Evolutionary conservation across 257 asterid species (phyloP).

Genomic region (Ilex asprella): DNA sequence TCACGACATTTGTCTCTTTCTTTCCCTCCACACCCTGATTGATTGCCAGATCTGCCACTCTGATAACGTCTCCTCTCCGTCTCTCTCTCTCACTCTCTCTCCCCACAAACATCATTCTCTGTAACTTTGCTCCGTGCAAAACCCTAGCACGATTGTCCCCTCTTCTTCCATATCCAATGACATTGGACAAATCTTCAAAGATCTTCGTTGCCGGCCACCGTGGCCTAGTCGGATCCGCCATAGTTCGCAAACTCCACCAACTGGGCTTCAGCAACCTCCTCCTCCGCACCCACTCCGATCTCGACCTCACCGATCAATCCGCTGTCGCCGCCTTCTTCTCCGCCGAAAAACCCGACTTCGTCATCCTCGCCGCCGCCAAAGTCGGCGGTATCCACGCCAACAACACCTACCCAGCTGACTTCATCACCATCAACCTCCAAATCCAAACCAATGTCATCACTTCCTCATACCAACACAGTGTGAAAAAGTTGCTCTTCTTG

Average conservation of each 20-base stretch:
- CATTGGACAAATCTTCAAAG: constrained; percentile 50
- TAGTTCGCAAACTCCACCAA: constrained; percentile 51
- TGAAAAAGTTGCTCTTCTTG: constrained; percentile 61
- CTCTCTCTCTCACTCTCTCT: too few relatives aligned
- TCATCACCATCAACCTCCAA: constrained; percentile 86
- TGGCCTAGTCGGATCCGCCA: constrained; percentile 87
- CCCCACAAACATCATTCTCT: too few relatives aligned
- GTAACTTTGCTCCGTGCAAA: too few relatives aligned
- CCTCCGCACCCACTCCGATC: constrained; percentile 80
- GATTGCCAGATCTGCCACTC: too few relatives aligned
- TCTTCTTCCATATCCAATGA: constrained; percentile 9
- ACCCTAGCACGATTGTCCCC: background rate
- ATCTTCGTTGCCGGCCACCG: constrained; percentile 91
- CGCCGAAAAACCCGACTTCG: constrained; percentile 52
- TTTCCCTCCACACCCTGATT: too few relatives aligned
- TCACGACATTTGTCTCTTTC: too few relatives aligned
- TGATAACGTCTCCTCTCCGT: too few relatives aligned
- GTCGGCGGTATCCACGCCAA: constrained; percentile 98
- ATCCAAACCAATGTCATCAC: constrained; percentile 86
- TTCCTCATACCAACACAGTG: constrained; percentile 51
- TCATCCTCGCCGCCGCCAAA: constrained; percentile 88
- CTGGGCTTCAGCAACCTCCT: constrained; percentile 64
- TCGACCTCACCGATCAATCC: constrained; percentile 80
- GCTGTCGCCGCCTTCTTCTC: constrained; percentile 76
- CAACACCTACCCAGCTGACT: constrained; percentile 82